Conservation (phyloP, 192 early-diverging fungal species). For the Coemansia sp. region DNA sequence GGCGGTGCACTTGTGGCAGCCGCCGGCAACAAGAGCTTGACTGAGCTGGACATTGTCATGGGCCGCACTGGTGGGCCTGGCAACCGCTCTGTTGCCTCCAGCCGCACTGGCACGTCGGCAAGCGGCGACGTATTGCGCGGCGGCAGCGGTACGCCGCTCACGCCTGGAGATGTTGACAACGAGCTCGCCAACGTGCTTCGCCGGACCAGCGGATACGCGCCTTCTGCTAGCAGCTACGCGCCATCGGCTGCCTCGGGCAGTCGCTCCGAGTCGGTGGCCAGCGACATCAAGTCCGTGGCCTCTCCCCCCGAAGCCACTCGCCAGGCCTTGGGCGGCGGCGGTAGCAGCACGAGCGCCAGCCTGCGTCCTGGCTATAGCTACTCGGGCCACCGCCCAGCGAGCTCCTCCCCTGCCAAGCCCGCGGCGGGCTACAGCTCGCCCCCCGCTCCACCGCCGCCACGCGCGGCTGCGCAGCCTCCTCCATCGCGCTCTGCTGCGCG, state of each 20-base stretch:
- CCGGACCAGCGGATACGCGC: constrained; percentile 51
- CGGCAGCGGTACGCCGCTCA: constrained; percentile 27
- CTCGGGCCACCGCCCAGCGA: constrained; percentile 4
- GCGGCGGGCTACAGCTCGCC: constrained; percentile 4
- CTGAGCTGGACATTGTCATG: constrained; percentile 57
- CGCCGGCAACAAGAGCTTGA: constrained; percentile 38
- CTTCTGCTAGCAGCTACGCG: constrained; percentile 38
- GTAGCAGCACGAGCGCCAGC: constrained; percentile 7
- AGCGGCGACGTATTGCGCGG: constrained; percentile 25
- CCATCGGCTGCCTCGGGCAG: constrained; percentile 22
- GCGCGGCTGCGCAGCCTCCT: constrained; percentile 19
- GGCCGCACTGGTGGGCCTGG: constrained; percentile 41
- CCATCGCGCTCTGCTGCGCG: constrained; percentile 16
- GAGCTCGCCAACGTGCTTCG: constrained; percentile 55
- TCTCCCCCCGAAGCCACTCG: constrained; percentile 27
- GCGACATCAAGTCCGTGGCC: constrained; percentile 35
- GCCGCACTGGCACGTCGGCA: constrained; percentile 15
- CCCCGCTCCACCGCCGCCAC: constrained; percentile 3
- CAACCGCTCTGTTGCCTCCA: constrained; percentile 14
- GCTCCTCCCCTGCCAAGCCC: constrained; percentile 7
- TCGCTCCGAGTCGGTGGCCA: constrained; percentile 31
- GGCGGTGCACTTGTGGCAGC: background rate
- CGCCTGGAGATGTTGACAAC: constrained; percentile 35
- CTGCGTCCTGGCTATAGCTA: constrained; percentile 10
- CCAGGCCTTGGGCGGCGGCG: constrained; percentile 1